Percentiles rank a stretch among this genome's conserved stretches.
These are phyloP conservation scores for Candida berthetii DNA, from an alignment of 805 yeast species.

Conservation along the genomic window DNA sequence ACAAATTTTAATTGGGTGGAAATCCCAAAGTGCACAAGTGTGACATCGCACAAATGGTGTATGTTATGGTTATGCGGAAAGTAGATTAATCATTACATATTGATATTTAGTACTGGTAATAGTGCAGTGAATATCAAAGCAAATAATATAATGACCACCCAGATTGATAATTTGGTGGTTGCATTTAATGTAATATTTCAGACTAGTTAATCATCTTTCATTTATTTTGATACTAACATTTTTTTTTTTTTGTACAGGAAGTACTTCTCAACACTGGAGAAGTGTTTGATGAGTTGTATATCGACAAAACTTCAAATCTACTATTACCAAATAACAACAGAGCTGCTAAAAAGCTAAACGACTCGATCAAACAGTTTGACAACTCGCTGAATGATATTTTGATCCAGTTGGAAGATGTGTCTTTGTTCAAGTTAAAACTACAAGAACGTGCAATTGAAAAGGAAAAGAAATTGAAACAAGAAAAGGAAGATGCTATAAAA, in stretches of 20 bases:
- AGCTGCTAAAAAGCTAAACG: conserved; percentile 4
- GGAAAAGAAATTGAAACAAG: background rate
- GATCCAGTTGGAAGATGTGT: conserved; percentile 18
- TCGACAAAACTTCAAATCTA: conserved; percentile 15
- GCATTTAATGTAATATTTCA: conserved; percentile 9
- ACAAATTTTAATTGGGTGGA: conserved; percentile 1
- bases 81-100: too few species aligned
- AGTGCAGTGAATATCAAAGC: too few species aligned
- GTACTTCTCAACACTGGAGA: conserved; percentile 15
- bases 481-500: background rate
- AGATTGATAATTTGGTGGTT: conserved; percentile 9
- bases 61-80: background rate
- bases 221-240: too few species aligned
- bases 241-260: conserved; percentile 18
- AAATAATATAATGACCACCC: conserved; percentile 14
- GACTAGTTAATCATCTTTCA: background rate
- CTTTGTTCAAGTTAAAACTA: conserved; percentile 12
- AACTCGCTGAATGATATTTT: conserved; percentile 12
- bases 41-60: background rate
- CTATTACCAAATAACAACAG: conserved; percentile 14
- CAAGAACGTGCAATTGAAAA: conserved; percentile 8
- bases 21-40: background rate
- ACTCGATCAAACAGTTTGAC: conserved; percentile 14
- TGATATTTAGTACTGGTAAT: too few species aligned
- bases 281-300: conserved; percentile 14